Base-by-base conservation (phyloP, 495 filamentous ascomycete genomes). In the Lentithecium fluviatile region DNA sequence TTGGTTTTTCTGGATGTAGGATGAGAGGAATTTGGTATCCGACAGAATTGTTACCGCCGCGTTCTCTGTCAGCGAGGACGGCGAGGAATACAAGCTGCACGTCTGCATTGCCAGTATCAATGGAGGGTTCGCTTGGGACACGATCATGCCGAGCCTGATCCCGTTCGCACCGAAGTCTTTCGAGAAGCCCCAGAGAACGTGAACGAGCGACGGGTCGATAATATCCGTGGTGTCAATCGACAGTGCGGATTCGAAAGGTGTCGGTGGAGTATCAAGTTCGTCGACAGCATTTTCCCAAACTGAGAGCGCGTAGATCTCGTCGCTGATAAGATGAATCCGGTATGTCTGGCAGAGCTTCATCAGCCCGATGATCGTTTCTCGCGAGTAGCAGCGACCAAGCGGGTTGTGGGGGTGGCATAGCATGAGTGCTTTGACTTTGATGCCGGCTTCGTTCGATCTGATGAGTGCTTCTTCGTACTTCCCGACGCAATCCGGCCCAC, bases 401-500 rank as follows among this genome's bases (percentile, higher is more conserved):
- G 84, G 83, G 68, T 87, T 87, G 32, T 85, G 81, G 1, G 84
- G 84, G 62, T 84, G 78, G 60, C 80, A 82, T 5, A 86, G 72
- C 52, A 85, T 73, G 25, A 86, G 34, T 1, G 45, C 61, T 6
- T 57, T 52, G 21, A 69, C 34, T n/a, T 47, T 42, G 11, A 55
- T 46, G 3, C 67, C 69, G 0, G 26, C 19, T n/a, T 52, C 24
- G 36, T 65, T 45, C 2, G 64, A 50, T 20, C 62, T 17, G 0
- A 36, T n/a, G 13, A 67, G 19, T 12, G 56, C 60, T 23, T 46
- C 24, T 57, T 71, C 67, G 42, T 69, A 71, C 2, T 37, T 20
- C 10, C 12, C n/a, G 0, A 67, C 51, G 11, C 38, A 53, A 3
- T 58, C 61, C 11, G 43, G 34, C 8, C 42, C 26, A 37, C 61